Percentiles rank a stretch among this genome's conserved stretches.
These are phyloP conservation scores for Aspergillus ibericus DNA, from an alignment of 2,329 filamentous ascomycete species.

Conservation along the genomic window DNA sequence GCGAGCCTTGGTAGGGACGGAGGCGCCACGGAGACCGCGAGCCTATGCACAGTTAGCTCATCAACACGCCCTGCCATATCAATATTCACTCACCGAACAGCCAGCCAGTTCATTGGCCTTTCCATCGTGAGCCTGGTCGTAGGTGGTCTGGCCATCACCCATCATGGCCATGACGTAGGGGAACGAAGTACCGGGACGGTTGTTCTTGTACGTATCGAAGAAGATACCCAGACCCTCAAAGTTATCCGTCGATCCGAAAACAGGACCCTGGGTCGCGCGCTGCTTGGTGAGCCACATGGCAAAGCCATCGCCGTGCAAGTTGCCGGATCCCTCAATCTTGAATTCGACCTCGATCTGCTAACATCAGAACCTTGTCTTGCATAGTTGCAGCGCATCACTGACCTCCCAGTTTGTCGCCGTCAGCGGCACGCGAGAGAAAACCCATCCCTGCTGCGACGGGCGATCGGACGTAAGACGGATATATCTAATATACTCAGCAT, in stretches of 20 bases:
- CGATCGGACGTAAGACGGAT: constrained; percentile 89
- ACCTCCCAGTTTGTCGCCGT: constrained; percentile 98
- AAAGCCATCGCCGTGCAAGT: constrained; percentile 92
- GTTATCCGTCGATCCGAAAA: constrained; percentile 83
- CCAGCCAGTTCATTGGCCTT: constrained; percentile 91
- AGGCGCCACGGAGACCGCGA: constrained; percentile 79
- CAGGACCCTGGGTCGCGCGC: constrained; percentile 73
- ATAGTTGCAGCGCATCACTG: constrained; percentile 16
- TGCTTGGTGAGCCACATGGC: constrained; percentile 98
- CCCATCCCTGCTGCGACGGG: constrained; percentile 86
- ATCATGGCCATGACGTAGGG: constrained; percentile 99
- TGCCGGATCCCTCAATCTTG: constrained; percentile 83
- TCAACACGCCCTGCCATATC: too few relatives aligned
- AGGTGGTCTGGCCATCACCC: constrained; percentile 82
- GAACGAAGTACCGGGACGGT: constrained; percentile 90
- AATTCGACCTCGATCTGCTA: constrained; percentile 86
- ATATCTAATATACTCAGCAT: constrained; percentile 59
- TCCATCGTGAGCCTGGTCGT: constrained; percentile 93
- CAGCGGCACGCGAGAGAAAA: constrained; percentile 89
- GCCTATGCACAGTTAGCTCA: constrained; percentile 49
- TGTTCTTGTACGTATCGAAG: constrained; percentile 99
- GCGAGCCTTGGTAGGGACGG: constrained; percentile 77
- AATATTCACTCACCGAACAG: constrained; percentile 70
- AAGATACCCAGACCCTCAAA: constrained; percentile 96
- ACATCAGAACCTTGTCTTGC: background rate